Evolutionary conservation across 2,329 filamentous ascomycete genomes (phyloP), one percentile per base, ranked within the genome.

Genomic region (Meredithiella fracta): DNA sequence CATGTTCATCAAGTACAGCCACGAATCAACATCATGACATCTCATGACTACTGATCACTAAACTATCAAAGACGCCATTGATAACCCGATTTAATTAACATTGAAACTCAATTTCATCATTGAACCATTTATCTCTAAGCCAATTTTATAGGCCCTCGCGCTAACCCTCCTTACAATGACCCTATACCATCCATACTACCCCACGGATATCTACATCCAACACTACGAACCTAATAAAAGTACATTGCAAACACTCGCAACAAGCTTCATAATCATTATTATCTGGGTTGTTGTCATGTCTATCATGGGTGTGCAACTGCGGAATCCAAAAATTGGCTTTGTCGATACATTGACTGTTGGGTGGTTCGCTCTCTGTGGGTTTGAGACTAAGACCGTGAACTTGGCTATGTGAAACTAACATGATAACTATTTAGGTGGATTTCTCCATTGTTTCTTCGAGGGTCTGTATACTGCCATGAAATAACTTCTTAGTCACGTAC

Each of bases 381-480:
- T 15, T 11, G 11, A 34, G 5, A 34, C 23, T 23, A 23, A 37
- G 17, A 15, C 20, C 6, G n/a, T 37, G 47, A 26, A 38, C 26
- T 11, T 5, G 29, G 11, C 11, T 34, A 34, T 34, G 29, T 34
- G 29, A 11, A 5, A 34, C 29, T 34, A 11, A 34, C 11, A 15
- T 34, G 14, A 5, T 3, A 5, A 11, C 34, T 11, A 20, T 52
- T 1, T 53, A 83, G 79, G 78, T 62, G 81, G 79, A 1, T 79
- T 76, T 61, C 73, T 94, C 38, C 89, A 95, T 68, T 74, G 84
- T 56, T 82, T 85, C 64, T 94, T 94, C 66, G 88, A 94, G 71
- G 86, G 84, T 79, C 61, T 60, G 66, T 58, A 20, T 22, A n/a
- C n/a, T n/a, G n/a, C n/a, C 22, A 49, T 44, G 40, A 44, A 17